Evolutionary conservation across 2,329 filamentous ascomycete species (phyloP), one percentile per base, ranked within the genome.

Genomic region (Bipolaris oryzae): DNA sequence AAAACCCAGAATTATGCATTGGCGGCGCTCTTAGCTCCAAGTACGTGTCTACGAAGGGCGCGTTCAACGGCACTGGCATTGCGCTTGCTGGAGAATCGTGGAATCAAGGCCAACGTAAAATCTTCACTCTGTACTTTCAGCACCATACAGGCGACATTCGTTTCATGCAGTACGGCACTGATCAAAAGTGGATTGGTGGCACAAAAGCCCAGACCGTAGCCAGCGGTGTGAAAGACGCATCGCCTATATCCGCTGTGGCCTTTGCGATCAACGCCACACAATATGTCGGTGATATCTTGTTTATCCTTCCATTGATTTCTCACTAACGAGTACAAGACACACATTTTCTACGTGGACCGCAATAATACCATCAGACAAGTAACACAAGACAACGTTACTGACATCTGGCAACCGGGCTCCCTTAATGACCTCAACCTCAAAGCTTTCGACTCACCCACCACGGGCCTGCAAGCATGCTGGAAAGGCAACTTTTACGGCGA

Each of bases 381-480:
- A 16, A 70, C 68, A 2, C 76, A 78, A 50, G 71, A 67, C 39
- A 80, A 80, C 54, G 66, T 69, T 9, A 76, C 76, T 35, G 57
- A 63, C 20, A 58, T 79, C 15, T 81, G 79, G 79, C 50, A 62
- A 15, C 67, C 77, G 11, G 79, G 79, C 0, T 56, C 74, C 60
- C 52, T 74, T 11, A 72, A 88, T 66, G 91, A 96, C 74, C 88
- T 91, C 62, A 92, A 96, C 60, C 85, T 91, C 37, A 88, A 96
- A 62, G 89, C 88, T 64, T 96, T 96, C 75, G 94, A 98, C 78
- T 89, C 92, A 1, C 98, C 98, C 68, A 87, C 91, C 1, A 89
- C 96, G 45, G 95, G 95, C 2, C 78, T 95, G 28, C 91, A 96
- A 70, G 88, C 93, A 15, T 88, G 88, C 46, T 81, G 87, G 18